A percentile compares a stretch with the other conserved stretches of the same genome.
These are phyloP conservation scores for Lepidium africanum DNA, from an alignment of 345 rosid genomes.

Conservation along the genomic window DNA sequence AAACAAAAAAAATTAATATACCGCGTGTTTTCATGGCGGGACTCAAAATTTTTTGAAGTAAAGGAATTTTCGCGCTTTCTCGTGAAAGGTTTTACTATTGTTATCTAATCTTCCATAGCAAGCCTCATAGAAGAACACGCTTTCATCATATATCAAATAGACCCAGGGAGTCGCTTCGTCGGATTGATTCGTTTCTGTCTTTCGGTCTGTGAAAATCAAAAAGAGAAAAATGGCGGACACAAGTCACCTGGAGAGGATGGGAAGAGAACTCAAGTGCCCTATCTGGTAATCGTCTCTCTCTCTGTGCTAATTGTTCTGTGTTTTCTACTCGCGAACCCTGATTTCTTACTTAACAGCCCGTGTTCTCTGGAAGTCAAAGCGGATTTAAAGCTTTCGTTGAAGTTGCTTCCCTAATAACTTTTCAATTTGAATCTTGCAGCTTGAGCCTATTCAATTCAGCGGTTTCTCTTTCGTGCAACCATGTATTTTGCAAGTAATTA, in stretches of 20 bases:
- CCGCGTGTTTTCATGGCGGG: slow-evolving; percentile 23
- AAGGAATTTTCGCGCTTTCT: not conserved
- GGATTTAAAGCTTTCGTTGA: not conserved
- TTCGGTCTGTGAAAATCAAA: not conserved
- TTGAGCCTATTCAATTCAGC: slow-evolving; percentile 65
- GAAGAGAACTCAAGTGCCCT: slow-evolving; percentile 92
- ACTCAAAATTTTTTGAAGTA: not conserved
- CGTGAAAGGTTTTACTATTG: not conserved
- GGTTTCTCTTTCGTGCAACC: slow-evolving; percentile 72
- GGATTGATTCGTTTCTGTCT: not conserved
- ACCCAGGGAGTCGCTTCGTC: not conserved
- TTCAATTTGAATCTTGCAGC: slow-evolving; percentile 35
- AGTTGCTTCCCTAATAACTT: not conserved
- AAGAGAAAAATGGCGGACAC: slow-evolving; percentile 51
- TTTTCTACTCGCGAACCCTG: not conserved
- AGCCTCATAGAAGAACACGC: slow-evolving; percentile 12
- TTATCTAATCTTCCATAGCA: slow-evolving; percentile 7
- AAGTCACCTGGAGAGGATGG: slow-evolving; percentile 76
- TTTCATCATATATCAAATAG: not conserved
- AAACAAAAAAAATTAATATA: not conserved
- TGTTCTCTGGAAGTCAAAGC: not conserved
- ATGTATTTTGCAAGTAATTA: slow-evolving; percentile 85
- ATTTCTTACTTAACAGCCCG: not conserved
- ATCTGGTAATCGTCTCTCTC: slow-evolving; percentile 47
- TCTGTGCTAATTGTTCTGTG: not conserved